Conservation (phyloP, 2,329 filamentous ascomycete species). For the Sphaerulina musiva region DNA sequence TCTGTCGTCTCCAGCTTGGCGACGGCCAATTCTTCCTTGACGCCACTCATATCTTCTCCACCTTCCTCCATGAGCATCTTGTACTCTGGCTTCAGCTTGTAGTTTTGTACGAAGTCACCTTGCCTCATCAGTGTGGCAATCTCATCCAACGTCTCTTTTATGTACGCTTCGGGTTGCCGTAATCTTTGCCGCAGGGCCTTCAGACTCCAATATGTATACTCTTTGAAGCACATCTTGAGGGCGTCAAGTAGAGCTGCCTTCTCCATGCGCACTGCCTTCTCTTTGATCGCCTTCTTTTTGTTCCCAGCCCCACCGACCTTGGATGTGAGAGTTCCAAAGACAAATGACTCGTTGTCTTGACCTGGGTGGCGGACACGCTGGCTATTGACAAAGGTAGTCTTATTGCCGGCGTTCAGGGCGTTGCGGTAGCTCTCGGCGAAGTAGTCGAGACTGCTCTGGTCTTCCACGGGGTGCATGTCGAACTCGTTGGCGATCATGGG, state of each 20-base stretch:
- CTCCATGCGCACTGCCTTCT: constrained; percentile 85
- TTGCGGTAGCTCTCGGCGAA: constrained; percentile 26
- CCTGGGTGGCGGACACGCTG: constrained; percentile 14
- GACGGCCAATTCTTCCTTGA: constrained; percentile 46
- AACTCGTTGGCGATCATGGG: constrained; percentile 71
- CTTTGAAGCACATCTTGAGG: constrained; percentile 74
- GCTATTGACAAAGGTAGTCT: constrained; percentile 41
- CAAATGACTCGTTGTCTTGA: constrained; percentile 30
- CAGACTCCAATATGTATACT: constrained; percentile 92
- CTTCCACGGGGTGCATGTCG: constrained; percentile 62
- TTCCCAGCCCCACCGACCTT: constrained; percentile 22
- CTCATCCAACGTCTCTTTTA: constrained; percentile 76
- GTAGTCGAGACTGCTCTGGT: constrained; percentile 59
- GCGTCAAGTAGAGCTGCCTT: constrained; percentile 81
- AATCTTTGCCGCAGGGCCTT: constrained; percentile 70
- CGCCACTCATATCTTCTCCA: constrained; percentile 39
- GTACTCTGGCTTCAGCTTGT: constrained; percentile 70
- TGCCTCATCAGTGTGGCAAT: constrained; percentile 76
- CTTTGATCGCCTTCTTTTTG: constrained; percentile 47
- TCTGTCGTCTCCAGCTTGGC: constrained; percentile 38
- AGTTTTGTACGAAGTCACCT: constrained; percentile 78
- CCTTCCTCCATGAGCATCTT: constrained; percentile 48
- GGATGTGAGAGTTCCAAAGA: constrained; percentile 32
- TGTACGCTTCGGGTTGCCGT: constrained; percentile 85
- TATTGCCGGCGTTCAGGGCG: constrained; percentile 41